These are phyloP conservation scores for Trichosporon coremiiforme DNA, from an alignment of 1,284 basidiomycete species.

Conservation along the genomic window DNA sequence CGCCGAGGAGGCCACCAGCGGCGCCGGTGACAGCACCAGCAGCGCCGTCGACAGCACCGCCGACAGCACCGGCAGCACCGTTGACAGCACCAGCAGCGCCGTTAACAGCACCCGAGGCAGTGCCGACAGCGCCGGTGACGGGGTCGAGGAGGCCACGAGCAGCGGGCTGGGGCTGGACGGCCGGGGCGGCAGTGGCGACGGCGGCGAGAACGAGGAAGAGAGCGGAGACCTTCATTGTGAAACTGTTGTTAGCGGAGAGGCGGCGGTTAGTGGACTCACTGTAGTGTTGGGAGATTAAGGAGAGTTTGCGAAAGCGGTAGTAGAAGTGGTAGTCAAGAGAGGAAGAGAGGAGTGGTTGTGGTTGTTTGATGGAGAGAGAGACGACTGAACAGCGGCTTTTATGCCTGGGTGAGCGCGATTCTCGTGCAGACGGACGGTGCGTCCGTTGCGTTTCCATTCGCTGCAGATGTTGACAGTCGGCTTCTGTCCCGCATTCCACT, in stretches of 20 bases:
- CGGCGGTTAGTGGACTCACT: background rate
- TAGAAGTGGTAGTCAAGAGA: background rate
- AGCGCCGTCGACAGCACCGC: no score
- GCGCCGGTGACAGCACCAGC: background rate
- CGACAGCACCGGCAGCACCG: background rate
- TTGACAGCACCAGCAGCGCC: background rate
- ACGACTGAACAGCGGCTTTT: background rate
- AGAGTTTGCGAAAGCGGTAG: background rate
- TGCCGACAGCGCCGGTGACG: background rate
- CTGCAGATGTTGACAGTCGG: background rate
- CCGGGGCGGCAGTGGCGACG: conserved; percentile 15
- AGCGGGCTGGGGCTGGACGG: background rate
- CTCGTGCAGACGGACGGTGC: background rate
- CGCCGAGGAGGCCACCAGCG: background rate
- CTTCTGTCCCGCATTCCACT: background rate
- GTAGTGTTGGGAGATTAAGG: background rate
- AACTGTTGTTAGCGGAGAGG: background rate
- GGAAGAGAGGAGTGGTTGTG: background rate
- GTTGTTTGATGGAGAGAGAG: background rate
- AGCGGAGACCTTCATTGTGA: conserved; percentile 4
- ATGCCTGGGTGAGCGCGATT: background rate
- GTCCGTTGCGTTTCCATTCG: no score
- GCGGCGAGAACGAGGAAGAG: conserved; percentile 16
- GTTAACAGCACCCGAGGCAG: background rate
- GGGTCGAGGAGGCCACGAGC: background rate